Conservation (phyloP, 2,329 filamentous ascomycete species). For the Cadophora malorum region DNA sequence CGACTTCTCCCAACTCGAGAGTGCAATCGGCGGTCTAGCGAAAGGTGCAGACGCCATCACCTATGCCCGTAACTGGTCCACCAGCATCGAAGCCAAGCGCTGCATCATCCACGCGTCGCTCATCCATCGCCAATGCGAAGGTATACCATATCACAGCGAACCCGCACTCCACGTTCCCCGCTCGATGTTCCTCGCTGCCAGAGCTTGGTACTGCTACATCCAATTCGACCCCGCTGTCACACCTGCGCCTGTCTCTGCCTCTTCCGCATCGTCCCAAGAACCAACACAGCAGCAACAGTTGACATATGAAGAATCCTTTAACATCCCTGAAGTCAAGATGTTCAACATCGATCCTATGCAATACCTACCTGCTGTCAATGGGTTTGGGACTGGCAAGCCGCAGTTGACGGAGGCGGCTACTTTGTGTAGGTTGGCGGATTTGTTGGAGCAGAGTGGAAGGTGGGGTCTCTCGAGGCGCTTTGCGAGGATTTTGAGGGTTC, state of each 20-base stretch:
- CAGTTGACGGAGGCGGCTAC: conserved; percentile 19
- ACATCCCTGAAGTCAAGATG: conserved; percentile 25
- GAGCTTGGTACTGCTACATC: conserved; percentile 23
- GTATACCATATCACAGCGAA: conserved; percentile 27
- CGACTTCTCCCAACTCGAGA: conserved; percentile 32
- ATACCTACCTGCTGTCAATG: conserved; percentile 19
- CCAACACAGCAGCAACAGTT: conserved; percentile 4
- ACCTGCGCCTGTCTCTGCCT: neutral
- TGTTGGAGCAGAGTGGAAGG: conserved; percentile 16
- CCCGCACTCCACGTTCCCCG: conserved; percentile 32
- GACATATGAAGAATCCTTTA: conserved; percentile 10
- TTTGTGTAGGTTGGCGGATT: conserved; percentile 16
- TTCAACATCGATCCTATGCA: conserved; percentile 21
- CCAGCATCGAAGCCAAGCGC: conserved; percentile 25
- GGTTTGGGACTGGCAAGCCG: conserved; percentile 17
- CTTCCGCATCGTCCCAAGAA: neutral
- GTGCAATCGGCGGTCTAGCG: conserved; percentile 29
- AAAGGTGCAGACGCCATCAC: neutral
- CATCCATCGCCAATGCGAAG: conserved; percentile 25
- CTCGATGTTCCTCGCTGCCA: conserved; percentile 28
- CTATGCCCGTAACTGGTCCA: conserved; percentile 26
- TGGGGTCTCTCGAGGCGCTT: conserved; percentile 20
- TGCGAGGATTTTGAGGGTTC: conserved; percentile 8
- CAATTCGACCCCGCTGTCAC: conserved; percentile 18
- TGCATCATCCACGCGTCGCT: conserved; percentile 33